phyloP scores from a whole-genome alignment of 2,329 filamentous ascomycete genomes.

The Cercospora janseana region DNA sequence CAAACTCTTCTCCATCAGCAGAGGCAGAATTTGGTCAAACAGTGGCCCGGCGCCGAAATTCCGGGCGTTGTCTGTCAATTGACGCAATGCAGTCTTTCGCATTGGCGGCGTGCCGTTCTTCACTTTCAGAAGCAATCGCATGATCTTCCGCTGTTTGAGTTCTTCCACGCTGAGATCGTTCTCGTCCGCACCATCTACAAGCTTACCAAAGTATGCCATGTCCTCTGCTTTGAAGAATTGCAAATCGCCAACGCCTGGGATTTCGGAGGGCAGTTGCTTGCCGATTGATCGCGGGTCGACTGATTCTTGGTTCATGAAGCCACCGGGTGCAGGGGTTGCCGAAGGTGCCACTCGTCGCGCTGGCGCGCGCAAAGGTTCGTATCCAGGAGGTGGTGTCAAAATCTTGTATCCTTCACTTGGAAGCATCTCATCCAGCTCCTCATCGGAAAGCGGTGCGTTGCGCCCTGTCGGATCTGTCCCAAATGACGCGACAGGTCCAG shows the following conservation, averaged over 20 bases:
- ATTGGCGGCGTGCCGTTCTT: slow-evolving; percentile 99
- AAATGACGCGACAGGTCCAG: slow-evolving; percentile 54
- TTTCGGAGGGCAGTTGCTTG: slow-evolving; percentile 90
- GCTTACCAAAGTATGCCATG: slow-evolving; percentile 97
- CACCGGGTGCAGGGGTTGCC: slow-evolving; percentile 67
- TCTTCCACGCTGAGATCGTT: slow-evolving; percentile 90
- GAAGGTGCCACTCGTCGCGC: slow-evolving; percentile 73
- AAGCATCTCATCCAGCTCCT: slow-evolving; percentile 88
- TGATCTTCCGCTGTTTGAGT: slow-evolving; percentile 96
- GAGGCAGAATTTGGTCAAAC: slow-evolving; percentile 94
- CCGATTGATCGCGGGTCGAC: slow-evolving; percentile 78
- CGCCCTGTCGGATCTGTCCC: slow-evolving; percentile 77
- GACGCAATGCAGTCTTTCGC: slow-evolving; percentile 95
- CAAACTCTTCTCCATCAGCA: slow-evolving; percentile 96
- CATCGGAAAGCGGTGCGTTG: slow-evolving; percentile 82
- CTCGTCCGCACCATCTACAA: slow-evolving; percentile 91
- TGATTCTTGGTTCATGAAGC: slow-evolving; percentile 97
- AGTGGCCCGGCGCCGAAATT: slow-evolving; percentile 91
- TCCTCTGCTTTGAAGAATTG: slow-evolving; percentile 99
- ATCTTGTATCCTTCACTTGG: slow-evolving; percentile 92
- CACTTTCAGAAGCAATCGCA: slow-evolving; percentile 93
- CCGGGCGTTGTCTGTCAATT: slow-evolving; percentile 94
- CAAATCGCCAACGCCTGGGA: slow-evolving; percentile 90
- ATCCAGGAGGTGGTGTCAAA: slow-evolving; percentile 84
- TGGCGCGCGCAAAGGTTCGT: slow-evolving; percentile 76